These are phyloP conservation scores for Penicillium herquei DNA, from an alignment of 495 filamentous ascomycete species.

Conservation along the genomic window DNA sequence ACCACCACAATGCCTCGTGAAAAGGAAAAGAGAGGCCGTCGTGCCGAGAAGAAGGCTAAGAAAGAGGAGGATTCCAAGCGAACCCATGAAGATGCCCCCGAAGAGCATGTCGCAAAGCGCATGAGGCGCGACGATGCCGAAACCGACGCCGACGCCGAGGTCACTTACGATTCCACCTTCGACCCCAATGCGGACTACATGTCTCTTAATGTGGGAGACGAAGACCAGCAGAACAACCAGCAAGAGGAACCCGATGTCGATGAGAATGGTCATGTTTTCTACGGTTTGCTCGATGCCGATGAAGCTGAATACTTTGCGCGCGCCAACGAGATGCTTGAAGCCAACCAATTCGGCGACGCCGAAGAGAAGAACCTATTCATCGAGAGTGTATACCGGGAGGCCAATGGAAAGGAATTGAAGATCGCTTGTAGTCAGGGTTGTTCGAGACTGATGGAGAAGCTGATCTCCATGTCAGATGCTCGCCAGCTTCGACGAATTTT, in stretches of 20 bases:
- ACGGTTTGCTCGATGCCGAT: slow-evolving; percentile 81
- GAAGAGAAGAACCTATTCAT: slow-evolving; percentile 82
- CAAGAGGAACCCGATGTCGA: slow-evolving; percentile 8
- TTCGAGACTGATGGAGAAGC: slow-evolving; percentile 85
- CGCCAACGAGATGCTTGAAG: slow-evolving; percentile 83
- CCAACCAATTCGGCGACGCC: slow-evolving; percentile 74
- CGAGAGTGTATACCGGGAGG: slow-evolving; percentile 80
- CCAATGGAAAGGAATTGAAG: slow-evolving; percentile 89
- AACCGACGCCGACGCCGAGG: slow-evolving; percentile 15
- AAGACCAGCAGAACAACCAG: slow-evolving; percentile 12
- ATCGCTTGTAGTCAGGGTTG: slow-evolving; percentile 93
- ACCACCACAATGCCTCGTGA: slow-evolving; percentile 48
- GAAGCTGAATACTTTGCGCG: slow-evolving; percentile 94
- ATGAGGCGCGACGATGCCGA: slow-evolving; percentile 31
- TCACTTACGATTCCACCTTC: slow-evolving; percentile 18
- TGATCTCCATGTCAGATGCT: slow-evolving; percentile 78
- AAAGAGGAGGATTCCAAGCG: slow-evolving; percentile 41
- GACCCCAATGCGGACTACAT: slow-evolving; percentile 29
- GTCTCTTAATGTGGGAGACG: slow-evolving; percentile 38
- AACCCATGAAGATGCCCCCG: slow-evolving; percentile 41
- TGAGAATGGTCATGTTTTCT: slow-evolving; percentile 59
- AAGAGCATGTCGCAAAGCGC: slow-evolving; percentile 39
- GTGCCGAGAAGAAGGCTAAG: slow-evolving; percentile 52
- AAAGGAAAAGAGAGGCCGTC: slow-evolving; percentile 66
- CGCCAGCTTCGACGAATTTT: slow-evolving; percentile 84